phyloP scores from a whole-genome alignment of 106 monocot species.

The Allium cepa region DNA sequence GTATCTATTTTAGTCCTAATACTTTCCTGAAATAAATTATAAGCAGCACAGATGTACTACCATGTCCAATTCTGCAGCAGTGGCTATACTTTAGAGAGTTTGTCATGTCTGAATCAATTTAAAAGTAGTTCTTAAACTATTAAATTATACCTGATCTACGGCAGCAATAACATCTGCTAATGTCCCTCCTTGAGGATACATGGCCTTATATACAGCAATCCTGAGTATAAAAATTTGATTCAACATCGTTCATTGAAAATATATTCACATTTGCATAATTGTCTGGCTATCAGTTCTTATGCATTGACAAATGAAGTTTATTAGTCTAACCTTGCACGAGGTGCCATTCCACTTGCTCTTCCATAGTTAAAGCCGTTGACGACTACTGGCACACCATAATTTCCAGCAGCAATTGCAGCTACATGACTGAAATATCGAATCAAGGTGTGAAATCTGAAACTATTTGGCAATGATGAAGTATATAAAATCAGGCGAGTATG shows the following conservation, averaged over 20 bases:
- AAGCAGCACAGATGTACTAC: too few species aligned
- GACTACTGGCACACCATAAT: slow-evolving; percentile 58
- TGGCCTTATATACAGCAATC: slow-evolving; percentile 73
- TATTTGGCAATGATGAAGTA: too few species aligned
- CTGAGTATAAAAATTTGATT: slow-evolving; percentile 12
- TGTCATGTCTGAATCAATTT: too few species aligned
- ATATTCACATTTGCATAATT: too few species aligned
- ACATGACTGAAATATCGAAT: slow-evolving; percentile 41
- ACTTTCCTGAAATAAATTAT: too few species aligned
- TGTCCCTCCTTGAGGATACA: slow-evolving; percentile 73
- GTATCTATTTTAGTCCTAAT: too few species aligned
- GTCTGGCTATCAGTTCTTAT: neutral
- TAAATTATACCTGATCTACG: slow-evolving; percentile 54
- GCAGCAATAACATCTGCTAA: slow-evolving; percentile 62
- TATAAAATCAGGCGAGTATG: too few species aligned
- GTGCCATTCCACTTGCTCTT: slow-evolving; percentile 84
- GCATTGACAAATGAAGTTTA: neutral
- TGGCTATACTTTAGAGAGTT: too few species aligned
- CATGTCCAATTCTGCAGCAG: too few species aligned
- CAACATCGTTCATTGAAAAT: neutral
- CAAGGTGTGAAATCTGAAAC: too few species aligned
- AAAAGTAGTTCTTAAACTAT: too few species aligned
- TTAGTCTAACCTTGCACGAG: slow-evolving; percentile 46
- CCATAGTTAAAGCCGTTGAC: slow-evolving; percentile 65
- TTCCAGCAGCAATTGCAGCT: slow-evolving; percentile 78